A percentile compares a stretch with the other conserved stretches of the same genome.
Evolutionary conservation across 106 monocot genomes (phyloP).

Genomic region (Dendrobium catenatum): DNA sequence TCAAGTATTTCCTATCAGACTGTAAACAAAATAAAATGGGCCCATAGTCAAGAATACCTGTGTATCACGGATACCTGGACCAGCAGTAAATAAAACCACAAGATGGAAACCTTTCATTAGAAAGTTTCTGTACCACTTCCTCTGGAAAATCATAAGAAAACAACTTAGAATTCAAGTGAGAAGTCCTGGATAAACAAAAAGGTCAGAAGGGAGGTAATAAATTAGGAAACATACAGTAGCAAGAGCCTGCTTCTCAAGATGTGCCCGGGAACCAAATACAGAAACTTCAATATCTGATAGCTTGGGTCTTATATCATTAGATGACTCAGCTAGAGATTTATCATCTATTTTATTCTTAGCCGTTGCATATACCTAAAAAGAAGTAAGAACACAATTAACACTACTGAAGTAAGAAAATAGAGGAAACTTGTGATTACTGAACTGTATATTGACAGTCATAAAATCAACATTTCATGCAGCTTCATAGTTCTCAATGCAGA

Average conservation of each 20-base stretch:
- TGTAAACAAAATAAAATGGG: not conserved
- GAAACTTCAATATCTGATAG: conserved; percentile 58
- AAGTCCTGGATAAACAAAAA: not conserved
- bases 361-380: conserved; percentile 39
- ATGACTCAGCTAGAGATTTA: conserved; percentile 8
- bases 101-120: conserved; percentile 99
- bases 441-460: not conserved
- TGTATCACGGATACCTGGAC: conserved; percentile 93
- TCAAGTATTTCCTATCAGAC: not conserved
- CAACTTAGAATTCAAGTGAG: not conserved
- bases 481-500: conserved; percentile 6
- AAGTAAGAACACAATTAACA: not conserved
- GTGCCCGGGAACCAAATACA: conserved; percentile 95
- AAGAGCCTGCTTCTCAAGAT: conserved; percentile 95
- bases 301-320: conserved; percentile 10
- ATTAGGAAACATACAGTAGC: conserved; percentile 53
- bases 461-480: not conserved
- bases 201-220: not conserved
- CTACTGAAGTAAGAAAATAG: no score
- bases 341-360: conserved; percentile 32
- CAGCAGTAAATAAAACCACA: conserved; percentile 83
- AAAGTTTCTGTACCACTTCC: conserved; percentile 94
- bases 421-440: not conserved
- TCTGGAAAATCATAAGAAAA: conserved; percentile 42
- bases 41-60: conserved; percentile 43